Evolutionary conservation across 805 yeast species (phyloP), one percentile per base, ranked within the genome.

Genomic region (Candida schatavii): DNA sequence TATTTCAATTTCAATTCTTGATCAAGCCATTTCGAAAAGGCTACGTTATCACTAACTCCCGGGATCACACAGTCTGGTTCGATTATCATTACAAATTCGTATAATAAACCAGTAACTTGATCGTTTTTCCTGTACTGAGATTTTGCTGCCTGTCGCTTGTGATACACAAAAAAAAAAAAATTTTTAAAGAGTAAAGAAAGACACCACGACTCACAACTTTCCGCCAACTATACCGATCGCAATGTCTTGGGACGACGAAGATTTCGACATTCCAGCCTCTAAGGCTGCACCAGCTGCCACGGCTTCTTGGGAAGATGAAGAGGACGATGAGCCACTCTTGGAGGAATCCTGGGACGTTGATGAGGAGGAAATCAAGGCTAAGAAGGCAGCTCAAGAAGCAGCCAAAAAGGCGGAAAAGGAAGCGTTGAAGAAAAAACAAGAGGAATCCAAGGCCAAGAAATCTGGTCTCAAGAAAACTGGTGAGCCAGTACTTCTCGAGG

Each of bases 291-390:
- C 62, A 33, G 75, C 63, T 39, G 72, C 75, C 37, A 77, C 76
- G 15, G 77, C 77, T 26, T 79, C 87, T 29, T 87, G 95, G 88
- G 95, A 88, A 62, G 93, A 84, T 47, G 90, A 81, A 48, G 85
- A 77, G 38, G 84, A 81, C 37, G 95, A 85, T 46, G 93, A 85
- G 38, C 83, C 86, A n/a, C 74, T 83, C 20, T 63, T 85, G 39
- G 59, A 66, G 47, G 97, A 80, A 46, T 85, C 95, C 10, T 91
- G 97, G 97, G 98, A 91, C 53, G 82, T 74, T 18, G 85, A 81
- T 44, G 76, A 83, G 41, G 95, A 84, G 49, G 93, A 83, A 54
- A 82, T 75, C 39, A 78, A 74, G 42, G 70, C 66, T 46, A 66
- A 68, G 64, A 65, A 70, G 59, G 64, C 66, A 41, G 67, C 60